Percentiles rank a stretch among this genome's conserved stretches.
Evolutionary conservation across 345 rosid species (phyloP).

Genomic region (Brassica cretica): DNA sequence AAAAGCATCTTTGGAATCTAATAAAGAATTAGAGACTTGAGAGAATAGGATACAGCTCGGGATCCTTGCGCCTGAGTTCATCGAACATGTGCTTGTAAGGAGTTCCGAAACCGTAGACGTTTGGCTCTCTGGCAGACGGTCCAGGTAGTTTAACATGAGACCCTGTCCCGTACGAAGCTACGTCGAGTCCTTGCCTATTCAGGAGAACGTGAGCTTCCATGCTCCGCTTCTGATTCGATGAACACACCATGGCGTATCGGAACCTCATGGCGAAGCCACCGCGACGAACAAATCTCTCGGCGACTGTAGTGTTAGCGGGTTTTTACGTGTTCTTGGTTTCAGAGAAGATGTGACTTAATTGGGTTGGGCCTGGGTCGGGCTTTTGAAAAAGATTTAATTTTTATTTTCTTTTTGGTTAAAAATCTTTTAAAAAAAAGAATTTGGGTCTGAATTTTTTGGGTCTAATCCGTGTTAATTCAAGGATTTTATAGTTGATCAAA

Average conservation of each 20-base stretch:
- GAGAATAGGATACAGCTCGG: constrained; percentile 72
- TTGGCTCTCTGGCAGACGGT: constrained; percentile 80
- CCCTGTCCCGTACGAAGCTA: constrained; percentile 93
- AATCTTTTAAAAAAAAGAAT: too few species aligned
- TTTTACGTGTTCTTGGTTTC: not conserved
- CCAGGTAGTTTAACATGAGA: constrained; percentile 89
- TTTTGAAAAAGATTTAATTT: not conserved
- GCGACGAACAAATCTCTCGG: constrained; percentile 33
- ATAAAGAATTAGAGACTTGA: not conserved
- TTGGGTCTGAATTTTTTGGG: not conserved
- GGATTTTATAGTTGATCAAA: not conserved
- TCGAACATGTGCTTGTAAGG: constrained; percentile 98
- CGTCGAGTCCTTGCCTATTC: constrained; percentile 88
- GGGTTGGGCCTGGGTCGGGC: constrained; percentile 12
- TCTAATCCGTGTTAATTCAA: not conserved
- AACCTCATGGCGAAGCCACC: constrained; percentile 51
- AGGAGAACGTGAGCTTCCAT: constrained; percentile 90
- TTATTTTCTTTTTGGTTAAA: not conserved
- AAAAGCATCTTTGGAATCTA: too few species aligned
- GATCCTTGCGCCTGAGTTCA: constrained; percentile 91
- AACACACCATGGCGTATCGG: constrained; percentile 91
- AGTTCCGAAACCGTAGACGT: constrained; percentile 90
- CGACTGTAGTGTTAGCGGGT: constrained; percentile 9
- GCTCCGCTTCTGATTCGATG: constrained; percentile 86
- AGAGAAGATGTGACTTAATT: not conserved